Evolutionary conservation across 2,329 filamentous ascomycete species (phyloP).

Genomic region (Clonostachys chloroleuca): DNA sequence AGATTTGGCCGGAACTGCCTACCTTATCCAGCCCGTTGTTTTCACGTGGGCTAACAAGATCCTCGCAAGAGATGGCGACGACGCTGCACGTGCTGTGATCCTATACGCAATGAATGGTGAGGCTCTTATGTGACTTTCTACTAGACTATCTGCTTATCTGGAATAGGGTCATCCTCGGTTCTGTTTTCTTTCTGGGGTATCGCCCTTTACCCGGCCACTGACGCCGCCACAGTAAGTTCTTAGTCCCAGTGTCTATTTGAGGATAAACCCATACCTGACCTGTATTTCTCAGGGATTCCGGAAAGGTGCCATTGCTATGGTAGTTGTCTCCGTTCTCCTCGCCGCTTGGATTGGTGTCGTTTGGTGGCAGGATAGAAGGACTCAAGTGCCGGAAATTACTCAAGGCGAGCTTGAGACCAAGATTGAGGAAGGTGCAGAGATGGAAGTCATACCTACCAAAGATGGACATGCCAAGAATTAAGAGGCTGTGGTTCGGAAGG

Average conservation of each 20-base stretch:
- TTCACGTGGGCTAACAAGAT: slow-evolving; percentile 33
- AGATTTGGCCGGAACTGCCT: slow-evolving; percentile 29
- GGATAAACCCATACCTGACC: neutral
- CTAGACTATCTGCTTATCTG: neutral
- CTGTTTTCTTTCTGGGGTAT: slow-evolving; percentile 35
- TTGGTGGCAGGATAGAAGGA: slow-evolving; percentile 9
- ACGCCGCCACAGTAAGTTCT: slow-evolving; percentile 11
- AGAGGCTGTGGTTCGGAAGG: too few species aligned
- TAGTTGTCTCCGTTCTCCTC: slow-evolving; percentile 9
- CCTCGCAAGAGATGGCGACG: slow-evolving; percentile 25
- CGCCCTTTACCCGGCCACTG: slow-evolving; percentile 23
- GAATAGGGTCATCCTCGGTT: slow-evolving; percentile 17
- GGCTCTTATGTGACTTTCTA: neutral
- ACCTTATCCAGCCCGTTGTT: slow-evolving; percentile 30
- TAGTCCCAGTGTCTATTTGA: too few species aligned
- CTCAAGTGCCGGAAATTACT: neutral
- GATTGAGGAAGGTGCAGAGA: neutral
- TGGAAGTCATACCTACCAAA: neutral
- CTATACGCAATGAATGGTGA: slow-evolving; percentile 29
- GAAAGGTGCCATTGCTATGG: slow-evolving; percentile 27
- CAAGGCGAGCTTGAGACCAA: neutral
- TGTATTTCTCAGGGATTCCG: slow-evolving; percentile 5
- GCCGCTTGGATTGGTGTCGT: slow-evolving; percentile 6
- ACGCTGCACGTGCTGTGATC: slow-evolving; percentile 26
- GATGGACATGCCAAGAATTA: too few species aligned